Evolutionary conservation across 495 filamentous ascomycete species (phyloP), one percentile per base, ranked within the genome.

Genomic region (Lineolata rhizophorae): DNA sequence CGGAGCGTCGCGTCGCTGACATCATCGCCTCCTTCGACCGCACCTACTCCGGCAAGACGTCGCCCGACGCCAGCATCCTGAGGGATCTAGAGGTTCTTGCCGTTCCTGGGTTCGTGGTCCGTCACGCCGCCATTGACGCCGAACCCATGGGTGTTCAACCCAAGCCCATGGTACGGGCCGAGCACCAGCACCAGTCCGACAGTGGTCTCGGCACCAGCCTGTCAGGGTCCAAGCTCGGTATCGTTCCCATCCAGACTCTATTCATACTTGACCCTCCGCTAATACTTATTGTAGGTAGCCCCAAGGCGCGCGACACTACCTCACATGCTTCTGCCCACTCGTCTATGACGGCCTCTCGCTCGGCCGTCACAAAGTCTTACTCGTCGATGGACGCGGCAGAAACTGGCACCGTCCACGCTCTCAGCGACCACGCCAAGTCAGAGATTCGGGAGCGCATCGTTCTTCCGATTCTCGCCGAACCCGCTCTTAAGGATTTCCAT

Each of bases 401-500:
- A n/a, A n/a, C n/a, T 1, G 40, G 45, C 5, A 43, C 45, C 19
- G 53, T 50, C 20, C 56, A 58, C 35, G 57, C 54, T 30, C 51
- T 73, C 22, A 56, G 57, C 33, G 40, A 54, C 6, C 48, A 57
- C 36, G 65, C 65, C 25, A 58, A 56, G 43, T 51, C 59, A 37
- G 54, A 66, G 32, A 72, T 75, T 32, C 54, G 70, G 37, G 55
- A 60, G 20, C 51, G 57, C 40, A 58, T 75, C 36, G 53, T 75
- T 30, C 44, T 57, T 2, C 70, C 70, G 6, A 64, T 75, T 21
- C 46, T 72, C 5, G 49, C 55, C 11, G 60, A 65, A 35, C 43
- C 55, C 16, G 44, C 50, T 8, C 60, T 84, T 31, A 73, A 81
- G 51, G 69, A 74, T 20, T 91, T 85, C 53, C 78, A 78, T 44